Evolutionary conservation across 2,329 filamentous ascomycete species (phyloP).

Genomic region (Fusarium torreyae): DNA sequence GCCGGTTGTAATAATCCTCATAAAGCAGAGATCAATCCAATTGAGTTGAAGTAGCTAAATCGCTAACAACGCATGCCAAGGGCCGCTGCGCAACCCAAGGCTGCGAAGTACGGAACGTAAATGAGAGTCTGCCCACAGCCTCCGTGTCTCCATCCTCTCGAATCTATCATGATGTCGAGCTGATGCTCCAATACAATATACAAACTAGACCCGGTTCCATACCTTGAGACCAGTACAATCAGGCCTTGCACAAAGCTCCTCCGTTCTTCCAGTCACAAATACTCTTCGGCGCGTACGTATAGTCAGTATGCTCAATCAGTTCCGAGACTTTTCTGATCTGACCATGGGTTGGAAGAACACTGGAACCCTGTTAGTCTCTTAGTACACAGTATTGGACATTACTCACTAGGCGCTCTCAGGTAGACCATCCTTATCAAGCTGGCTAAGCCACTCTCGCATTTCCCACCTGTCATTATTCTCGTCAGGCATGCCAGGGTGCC

Average conservation of each 20-base stretch:
- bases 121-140: neutral
- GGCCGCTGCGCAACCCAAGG: neutral
- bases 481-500: slow-evolving; percentile 14
- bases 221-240: neutral
- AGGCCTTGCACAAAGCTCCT: slow-evolving; percentile 12
- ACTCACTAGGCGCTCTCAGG: slow-evolving; percentile 2
- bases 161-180: neutral
- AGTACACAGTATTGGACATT: too few species aligned
- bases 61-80: neutral
- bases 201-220: neutral
- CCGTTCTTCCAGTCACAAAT: slow-evolving; percentile 12
- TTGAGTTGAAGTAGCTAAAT: neutral
- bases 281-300: slow-evolving; percentile 1
- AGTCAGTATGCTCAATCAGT: slow-evolving; percentile 17
- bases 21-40: neutral
- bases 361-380: neutral
- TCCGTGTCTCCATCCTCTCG: neutral
- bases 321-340: slow-evolving; percentile 16
- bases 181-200: neutral
- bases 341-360: slow-evolving; percentile 20
- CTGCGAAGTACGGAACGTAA: neutral
- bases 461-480: slow-evolving; percentile 8
- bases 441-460: slow-evolving; percentile 23
- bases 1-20: neutral
- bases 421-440: slow-evolving; percentile 10